Percentiles rank a stretch among this genome's conserved stretches.
phyloP scores from a whole-genome alignment of 2,329 filamentous ascomycete species.

The Anisogramma anomala region DNA sequence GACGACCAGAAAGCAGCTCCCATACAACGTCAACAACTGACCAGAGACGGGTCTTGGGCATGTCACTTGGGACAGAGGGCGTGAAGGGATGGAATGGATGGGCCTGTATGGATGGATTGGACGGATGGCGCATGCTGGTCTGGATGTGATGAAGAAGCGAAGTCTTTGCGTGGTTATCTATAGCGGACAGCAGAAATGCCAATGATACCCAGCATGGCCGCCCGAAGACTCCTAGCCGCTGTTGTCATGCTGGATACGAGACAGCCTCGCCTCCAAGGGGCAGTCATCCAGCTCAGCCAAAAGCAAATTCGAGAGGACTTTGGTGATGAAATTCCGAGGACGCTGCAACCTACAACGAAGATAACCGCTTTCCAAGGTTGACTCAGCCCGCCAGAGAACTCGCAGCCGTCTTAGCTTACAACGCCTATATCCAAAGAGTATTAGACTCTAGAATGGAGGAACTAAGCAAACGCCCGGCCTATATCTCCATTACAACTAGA shows the following conservation, averaged over 20 bases:
- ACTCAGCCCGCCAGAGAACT: no score
- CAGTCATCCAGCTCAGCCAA: no score
- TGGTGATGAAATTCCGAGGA: no score
- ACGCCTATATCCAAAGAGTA: no score
- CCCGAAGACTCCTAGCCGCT: neutral
- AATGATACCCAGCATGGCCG: slow-evolving; percentile 14
- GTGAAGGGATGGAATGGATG: slow-evolving; percentile 1
- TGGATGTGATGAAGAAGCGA: slow-evolving; percentile 2
- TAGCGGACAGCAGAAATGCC: slow-evolving; percentile 16
- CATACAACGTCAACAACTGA: slow-evolving; percentile 4
- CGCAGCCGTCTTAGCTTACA: no score
- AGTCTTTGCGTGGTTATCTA: slow-evolving; percentile 13
- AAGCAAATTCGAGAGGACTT: no score
- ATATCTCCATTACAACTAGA: no score
- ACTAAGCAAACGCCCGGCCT: no score
- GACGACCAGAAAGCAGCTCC: slow-evolving; percentile 5
- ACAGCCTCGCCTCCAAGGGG: no score
- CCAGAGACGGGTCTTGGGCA: slow-evolving; percentile 4
- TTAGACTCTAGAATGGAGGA: no score
- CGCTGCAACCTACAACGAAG: no score
- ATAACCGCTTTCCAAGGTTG: no score
- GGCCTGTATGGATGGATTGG: neutral
- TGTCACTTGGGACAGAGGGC: slow-evolving; percentile 1
- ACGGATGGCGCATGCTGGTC: neutral
- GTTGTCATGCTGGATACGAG: neutral